A percentile compares a stretch with the other conserved stretches of the same genome.
Evolutionary conservation across 768 basidiomycete genomes (phyloP).

Genomic region (Wakefieldia striispora): DNA sequence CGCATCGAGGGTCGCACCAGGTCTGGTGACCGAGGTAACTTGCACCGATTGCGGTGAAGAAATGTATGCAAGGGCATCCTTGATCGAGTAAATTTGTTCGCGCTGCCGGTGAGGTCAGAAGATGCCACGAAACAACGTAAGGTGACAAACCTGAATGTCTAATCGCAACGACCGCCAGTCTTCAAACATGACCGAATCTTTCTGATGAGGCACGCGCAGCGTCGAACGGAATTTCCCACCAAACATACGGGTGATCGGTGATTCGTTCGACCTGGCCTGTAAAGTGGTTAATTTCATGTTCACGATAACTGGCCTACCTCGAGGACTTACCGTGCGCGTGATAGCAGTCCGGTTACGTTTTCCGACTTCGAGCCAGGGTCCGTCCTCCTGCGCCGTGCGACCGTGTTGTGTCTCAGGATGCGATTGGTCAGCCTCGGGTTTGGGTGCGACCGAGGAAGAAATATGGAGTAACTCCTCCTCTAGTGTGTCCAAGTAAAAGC

Average conservation of each 20-base stretch:
- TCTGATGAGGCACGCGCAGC: conserved; percentile 74
- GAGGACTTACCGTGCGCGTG: conserved; percentile 68
- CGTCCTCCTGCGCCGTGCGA: conserved; percentile 43
- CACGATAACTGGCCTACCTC: neutral
- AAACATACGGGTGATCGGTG: conserved; percentile 89
- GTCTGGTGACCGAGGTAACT: conserved; percentile 53
- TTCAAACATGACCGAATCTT: conserved; percentile 85
- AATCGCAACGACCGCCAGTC: conserved; percentile 88
- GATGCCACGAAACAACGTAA: neutral
- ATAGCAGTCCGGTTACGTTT: conserved; percentile 78
- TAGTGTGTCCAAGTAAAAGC: conserved; percentile 91
- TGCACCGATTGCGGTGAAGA: conserved; percentile 81
- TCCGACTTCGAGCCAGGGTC: conserved; percentile 93
- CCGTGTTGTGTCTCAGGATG: conserved; percentile 9
- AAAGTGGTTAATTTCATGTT: neutral
- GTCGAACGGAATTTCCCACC: conserved; percentile 90
- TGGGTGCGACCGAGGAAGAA: conserved; percentile 48
- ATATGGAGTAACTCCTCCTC: conserved; percentile 86
- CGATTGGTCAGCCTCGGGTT: conserved; percentile 27
- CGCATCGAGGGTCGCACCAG: conserved; percentile 66
- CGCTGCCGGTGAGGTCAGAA: conserved; percentile 40
- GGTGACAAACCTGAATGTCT: conserved; percentile 72
- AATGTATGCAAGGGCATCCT: conserved; percentile 78
- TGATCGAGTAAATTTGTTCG: conserved; percentile 71
- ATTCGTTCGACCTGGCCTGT: conserved; percentile 77